Evolutionary conservation across 345 rosid genomes (phyloP), one percentile per base, ranked within the genome.

Genomic region (Garcia nutans): DNA sequence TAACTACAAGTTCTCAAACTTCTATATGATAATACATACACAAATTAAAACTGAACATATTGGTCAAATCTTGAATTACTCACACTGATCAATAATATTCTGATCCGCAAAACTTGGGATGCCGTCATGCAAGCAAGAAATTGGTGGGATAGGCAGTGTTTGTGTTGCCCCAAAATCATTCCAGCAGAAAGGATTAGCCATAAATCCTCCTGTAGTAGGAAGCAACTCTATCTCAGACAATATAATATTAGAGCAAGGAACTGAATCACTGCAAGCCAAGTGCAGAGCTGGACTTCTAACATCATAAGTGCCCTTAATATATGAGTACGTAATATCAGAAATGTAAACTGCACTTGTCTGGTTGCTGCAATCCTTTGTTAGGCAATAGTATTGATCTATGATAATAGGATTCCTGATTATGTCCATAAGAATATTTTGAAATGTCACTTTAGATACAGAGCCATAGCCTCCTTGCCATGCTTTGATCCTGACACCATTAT

Each of bases 151-250:
- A 13, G 77, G 73, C 37, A 81, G 73, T 42, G 82, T 83, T 79
- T 75, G 68, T 82, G 76, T 78, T 20, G 20, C 78, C n/a, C 99
- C 99, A 80, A 93, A 95, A 78, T 92, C 97, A 79, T 93, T 95
- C 98, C 97, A 93, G 80, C 99, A 95, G 77, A 87, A 87, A 0
- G 99, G 98, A 78, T 86, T 85, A 56, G 62, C 74, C 50, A 91
- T 83, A 19, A 85, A 20, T 1, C 84, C 81, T 28, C 99, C 99
- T 74, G 85, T 67, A 1, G 97, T 90, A 2, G 98, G 99, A 58
- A 95, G 87, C 47, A 85, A 73, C 71, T 85, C 82, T 26, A 82
- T 49, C 0, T 76, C 80, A 0, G 81, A 62, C 8, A 85, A 37
- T 5, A 59, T 37, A 17, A 85, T 59, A 22, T 80, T 68, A 22